Base-by-base conservation (phyloP, 306 rosid genomes). In the Styphnolobium japonicum region DNA sequence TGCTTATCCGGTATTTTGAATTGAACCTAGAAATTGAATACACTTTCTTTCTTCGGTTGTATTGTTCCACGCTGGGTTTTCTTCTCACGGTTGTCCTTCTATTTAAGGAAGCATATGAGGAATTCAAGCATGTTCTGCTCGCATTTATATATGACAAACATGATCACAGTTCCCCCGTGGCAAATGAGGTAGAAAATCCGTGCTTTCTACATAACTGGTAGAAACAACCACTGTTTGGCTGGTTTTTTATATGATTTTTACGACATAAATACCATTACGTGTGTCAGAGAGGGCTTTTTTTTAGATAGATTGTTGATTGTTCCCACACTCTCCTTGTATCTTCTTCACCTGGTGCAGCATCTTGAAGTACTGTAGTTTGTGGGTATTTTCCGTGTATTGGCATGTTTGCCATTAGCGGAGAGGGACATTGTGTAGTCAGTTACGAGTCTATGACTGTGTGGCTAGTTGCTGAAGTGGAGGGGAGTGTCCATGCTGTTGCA, bases 91-190 rank as follows among this genome's bases (percentile, higher is more conserved):
- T 88, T 73, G 73, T 71, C 48, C 79, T 61, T 85, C 75, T 82
- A 84, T 86, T 91, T 73, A 90, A 96, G 99, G 99, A 96, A 90
- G 99, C 99, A 73, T 96, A 96, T 36, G 98, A 89, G 94, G 99
- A 96, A 84, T 96, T 96, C 90, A 96, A 96, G 90, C 99, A 96
- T 70, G 93, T 96, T 60, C 86, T 96, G 43, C 99, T 96, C 52
- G 96, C 99, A 33, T 90, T 96, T 82, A 89, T 96, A 51, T 96
- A 96, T 79, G 96, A 96, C 84, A 93, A 96, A 78, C 92, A 90
- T 21, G 98, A 93, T 82, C 88, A 68, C 45, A 79, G 86, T 75
- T 93, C 98, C 75, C 99, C 99, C 0, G 98, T 96, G 67, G 97
- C 92, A 29, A 84, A 88, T 56, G 98, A 93, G 97, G 99, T 96